Evolutionary conservation across 805 yeast genomes (phyloP).

Genomic region (Nakazawaea sp.): DNA sequence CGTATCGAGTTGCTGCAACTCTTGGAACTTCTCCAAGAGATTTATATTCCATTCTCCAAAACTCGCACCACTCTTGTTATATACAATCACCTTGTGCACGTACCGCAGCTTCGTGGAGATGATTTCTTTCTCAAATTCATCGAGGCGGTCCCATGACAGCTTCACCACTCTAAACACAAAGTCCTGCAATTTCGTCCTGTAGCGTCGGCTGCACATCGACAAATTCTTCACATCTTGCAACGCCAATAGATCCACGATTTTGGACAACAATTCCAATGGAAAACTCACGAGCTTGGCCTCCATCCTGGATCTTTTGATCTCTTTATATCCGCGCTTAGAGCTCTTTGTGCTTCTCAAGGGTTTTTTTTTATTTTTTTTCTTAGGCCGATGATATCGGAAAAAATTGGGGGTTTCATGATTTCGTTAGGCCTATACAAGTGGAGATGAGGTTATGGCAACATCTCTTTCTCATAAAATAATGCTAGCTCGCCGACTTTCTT

Average conservation of each 20-base stretch:
- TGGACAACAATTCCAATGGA: slow-evolving; percentile 2
- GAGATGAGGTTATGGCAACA: too few species aligned
- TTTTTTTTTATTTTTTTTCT: background rate
- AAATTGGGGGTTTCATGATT: background rate
- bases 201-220: background rate
- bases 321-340: too few species aligned
- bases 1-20: slow-evolving; percentile 16
- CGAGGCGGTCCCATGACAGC: slow-evolving; percentile 5
- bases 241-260: background rate
- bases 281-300: slow-evolving; percentile 2
- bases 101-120: background rate
- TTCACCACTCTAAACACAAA: slow-evolving; percentile 1
- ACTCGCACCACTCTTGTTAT: slow-evolving; percentile 1
- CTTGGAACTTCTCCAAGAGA: slow-evolving; percentile 11
- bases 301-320: too few species aligned
- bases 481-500: slow-evolving; percentile 48
- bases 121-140: background rate
- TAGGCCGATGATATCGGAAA: background rate
- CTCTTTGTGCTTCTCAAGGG: too few species aligned
- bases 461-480: slow-evolving; percentile 40
- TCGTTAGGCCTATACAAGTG: too few species aligned
- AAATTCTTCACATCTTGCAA: slow-evolving; percentile 4
- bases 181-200: background rate
- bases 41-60: slow-evolving; percentile 18
- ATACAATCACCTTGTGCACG: background rate